Evolutionary conservation across 139 green algal genomes (phyloP), one percentile per base, ranked within the genome.

Genomic region (Tetradesmus obliquus): DNA sequence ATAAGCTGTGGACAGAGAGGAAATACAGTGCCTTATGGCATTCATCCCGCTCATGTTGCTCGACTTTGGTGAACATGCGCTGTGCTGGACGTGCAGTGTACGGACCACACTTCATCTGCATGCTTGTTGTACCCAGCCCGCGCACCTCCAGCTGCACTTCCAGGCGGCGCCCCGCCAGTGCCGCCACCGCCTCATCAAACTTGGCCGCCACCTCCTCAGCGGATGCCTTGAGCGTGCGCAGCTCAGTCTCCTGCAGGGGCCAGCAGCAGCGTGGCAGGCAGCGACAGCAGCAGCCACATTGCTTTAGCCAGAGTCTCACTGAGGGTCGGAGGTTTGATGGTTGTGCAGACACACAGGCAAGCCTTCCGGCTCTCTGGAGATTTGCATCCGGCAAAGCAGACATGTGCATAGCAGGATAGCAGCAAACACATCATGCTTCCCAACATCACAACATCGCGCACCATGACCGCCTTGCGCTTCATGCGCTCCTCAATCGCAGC

Each of bases 401-500:
- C 32, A 45, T 45, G 32, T 45, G 32, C 32, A 45, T 45, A 45
- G 32, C 32, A 45, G 32, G 32, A 45, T 45, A 45, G 32, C 32
- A 45, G 32, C 32, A 45, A 66, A 66, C 8, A 7, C 57, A 66
- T 9, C 1, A 66, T 71, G 0, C 12, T 71, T 10, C 9, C 12
- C 12, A 3, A 71, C 60, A 3, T 24, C 66, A 76, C n/a, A 66
- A 19, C 66, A 6, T 9, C 84, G 72, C 84, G 54, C 32, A 91
- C 88, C 89, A 92, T 92, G 62, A 82, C 82, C 19, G 82, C 89
- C n/a, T 88, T 88, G 51, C 89, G 62, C 82, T 92, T 92, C 22
- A 92, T 60, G 6, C 89, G 13, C 53, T 92, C 89, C 60, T 92
- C 89, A n/a, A 92, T 92, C 4, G 89, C 89, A 32, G 89, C 89